Base-by-base conservation (phyloP, 441 rosid species). In the Gossypium laxum region DNA sequence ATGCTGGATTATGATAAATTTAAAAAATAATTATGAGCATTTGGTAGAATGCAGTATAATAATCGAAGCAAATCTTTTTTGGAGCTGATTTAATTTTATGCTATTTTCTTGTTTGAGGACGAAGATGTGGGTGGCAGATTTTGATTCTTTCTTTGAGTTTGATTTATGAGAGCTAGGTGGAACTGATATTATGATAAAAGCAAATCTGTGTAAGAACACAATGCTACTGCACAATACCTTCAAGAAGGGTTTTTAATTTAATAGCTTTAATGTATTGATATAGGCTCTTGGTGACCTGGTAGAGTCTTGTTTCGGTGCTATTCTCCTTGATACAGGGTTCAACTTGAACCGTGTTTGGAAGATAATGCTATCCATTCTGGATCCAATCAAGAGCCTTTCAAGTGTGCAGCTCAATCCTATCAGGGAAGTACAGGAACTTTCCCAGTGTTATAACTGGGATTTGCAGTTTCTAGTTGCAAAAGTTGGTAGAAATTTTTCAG, bases 271-370 rank as follows among this genome's bases (percentile, higher is more conserved):
- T 51, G 65, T 72, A 24, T 68, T 72, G 60, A 54, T 73, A 76
- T 88, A 92, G 98, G 97, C 83, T 51, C 97, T 94, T 43, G 94
- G 99, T 68, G 99, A 94, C 81, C 81, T 94, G 87, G 85, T 94
- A 28, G 99, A 94, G 84, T 90, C 97, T 76, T 86, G 78, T 64
- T 32, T 89, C 68, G 98, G 97, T 69, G 97, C 97, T 69, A 81
- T 88, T 72, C 85, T 90, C 61, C 91, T 94, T 6, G 98, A 91
- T 82, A 72, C 90, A 4, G 98, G 98, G 72, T 82, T 91, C 55
- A 65, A 92, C 84, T 82, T 94, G 82, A 78, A 83, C 72, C 76
- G 14, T 41, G 86, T 84, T 71, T 94, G 99, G 99, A 82, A 71
- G 71, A 62, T 85, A 57, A 89, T 94, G 92, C 79, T 91, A 60